Conservation (phyloP, 352 stramenopile genomes). For the Phytopythium cucurbitacearum region DNA sequence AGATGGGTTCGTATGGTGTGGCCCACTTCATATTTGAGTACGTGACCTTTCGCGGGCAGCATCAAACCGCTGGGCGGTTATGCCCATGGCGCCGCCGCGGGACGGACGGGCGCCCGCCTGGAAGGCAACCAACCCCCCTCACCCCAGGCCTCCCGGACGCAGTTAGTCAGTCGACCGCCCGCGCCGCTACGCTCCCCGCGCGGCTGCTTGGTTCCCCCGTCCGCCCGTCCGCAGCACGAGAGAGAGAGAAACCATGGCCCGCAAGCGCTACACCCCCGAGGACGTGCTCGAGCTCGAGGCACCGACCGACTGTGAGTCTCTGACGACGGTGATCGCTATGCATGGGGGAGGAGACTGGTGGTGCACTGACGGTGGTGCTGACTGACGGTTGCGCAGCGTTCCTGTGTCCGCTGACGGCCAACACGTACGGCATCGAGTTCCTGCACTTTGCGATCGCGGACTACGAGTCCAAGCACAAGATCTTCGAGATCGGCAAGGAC, state of each 20-base stretch:
- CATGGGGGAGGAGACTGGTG: neutral
- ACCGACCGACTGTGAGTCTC: constrained; percentile 59
- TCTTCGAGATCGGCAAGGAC: constrained; percentile 92
- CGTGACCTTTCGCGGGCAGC: constrained; percentile 1
- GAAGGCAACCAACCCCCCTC: no score
- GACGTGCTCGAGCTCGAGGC: constrained; percentile 79
- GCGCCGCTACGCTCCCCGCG: neutral
- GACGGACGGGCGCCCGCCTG: no score
- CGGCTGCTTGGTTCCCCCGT: constrained; percentile 3
- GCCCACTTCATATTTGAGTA: constrained; percentile 1
- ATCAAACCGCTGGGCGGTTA: constrained; percentile 2
- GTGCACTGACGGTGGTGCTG: constrained; percentile 4
- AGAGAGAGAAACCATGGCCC: constrained; percentile 31
- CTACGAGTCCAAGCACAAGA: constrained; percentile 92
- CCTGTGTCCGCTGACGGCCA: constrained; percentile 91
- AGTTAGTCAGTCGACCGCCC: no score
- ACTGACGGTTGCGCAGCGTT: constrained; percentile 57
- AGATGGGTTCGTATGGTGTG: neutral
- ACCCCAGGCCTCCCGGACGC: no score
- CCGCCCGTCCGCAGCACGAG: constrained; percentile 9
- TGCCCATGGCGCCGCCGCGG: neutral
- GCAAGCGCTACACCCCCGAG: constrained; percentile 77
- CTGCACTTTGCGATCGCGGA: constrained; percentile 94
- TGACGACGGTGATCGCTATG: neutral
- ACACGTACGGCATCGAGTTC: constrained; percentile 95